These are phyloP conservation scores for Aspergillus persii DNA, from an alignment of 2,329 filamentous ascomycete species.

Conservation along the genomic window DNA sequence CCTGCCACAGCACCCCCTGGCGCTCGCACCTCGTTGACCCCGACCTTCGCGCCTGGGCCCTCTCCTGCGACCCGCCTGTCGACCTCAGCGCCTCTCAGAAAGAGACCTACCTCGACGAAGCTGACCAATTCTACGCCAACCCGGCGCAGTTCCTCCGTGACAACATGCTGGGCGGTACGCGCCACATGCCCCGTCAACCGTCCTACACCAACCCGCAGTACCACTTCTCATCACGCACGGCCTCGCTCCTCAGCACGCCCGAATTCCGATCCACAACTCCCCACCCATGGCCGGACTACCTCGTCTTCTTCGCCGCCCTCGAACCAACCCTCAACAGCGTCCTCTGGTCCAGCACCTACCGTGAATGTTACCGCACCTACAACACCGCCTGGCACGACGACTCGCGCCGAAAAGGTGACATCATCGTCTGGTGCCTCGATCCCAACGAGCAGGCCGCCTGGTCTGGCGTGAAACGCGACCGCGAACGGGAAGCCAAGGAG, in stretches of 20 bases:
- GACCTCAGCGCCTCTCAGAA: conserved; percentile 61
- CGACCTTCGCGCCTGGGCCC: conserved; percentile 72
- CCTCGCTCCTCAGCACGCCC: conserved; percentile 1
- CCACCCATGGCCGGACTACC: conserved; percentile 50
- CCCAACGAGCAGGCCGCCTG: conserved; percentile 34
- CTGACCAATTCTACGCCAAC: conserved; percentile 80
- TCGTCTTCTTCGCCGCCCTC: conserved; percentile 57
- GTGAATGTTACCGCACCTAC: conserved; percentile 58
- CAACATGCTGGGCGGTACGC: conserved; percentile 49
- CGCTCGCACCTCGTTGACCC: conserved; percentile 80
- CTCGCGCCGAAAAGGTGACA: conserved; percentile 58
- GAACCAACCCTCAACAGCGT: conserved; percentile 48
- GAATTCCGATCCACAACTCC: conserved; percentile 5
- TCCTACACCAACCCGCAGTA: conserved; percentile 25
- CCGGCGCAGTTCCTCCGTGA: conserved; percentile 57
- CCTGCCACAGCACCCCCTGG: conserved; percentile 96
- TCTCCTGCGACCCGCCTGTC: conserved; percentile 88
- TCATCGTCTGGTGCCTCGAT: conserved; percentile 59
- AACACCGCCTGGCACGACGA: conserved; percentile 65
- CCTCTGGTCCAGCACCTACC: conserved; percentile 50
- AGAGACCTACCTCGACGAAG: conserved; percentile 76
- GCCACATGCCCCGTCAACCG: conserved; percentile 32
- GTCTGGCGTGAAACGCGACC: conserved; percentile 24
- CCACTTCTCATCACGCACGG: neutral
- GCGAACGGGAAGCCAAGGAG: conserved; percentile 26